These are phyloP conservation scores for Ustilago loliicola DNA, from an alignment of 1,284 basidiomycete species.

Conservation along the genomic window DNA sequence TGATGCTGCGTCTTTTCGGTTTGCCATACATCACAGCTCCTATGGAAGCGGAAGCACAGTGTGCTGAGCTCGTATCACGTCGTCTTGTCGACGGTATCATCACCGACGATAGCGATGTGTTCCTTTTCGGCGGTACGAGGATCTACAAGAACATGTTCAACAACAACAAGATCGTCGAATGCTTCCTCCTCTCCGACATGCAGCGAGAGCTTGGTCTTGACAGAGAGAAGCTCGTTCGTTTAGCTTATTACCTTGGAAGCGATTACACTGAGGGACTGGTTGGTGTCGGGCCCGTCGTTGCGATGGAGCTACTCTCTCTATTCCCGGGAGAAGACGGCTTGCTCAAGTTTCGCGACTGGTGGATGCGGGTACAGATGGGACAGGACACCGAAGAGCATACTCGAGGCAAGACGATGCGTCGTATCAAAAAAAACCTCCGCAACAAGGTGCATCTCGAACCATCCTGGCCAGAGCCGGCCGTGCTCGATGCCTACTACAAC, in stretches of 20 bases:
- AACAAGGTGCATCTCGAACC: slow-evolving; percentile 80
- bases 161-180: slow-evolving; percentile 97
- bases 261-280: slow-evolving; percentile 98
- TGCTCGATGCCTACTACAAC: slow-evolving; percentile 88
- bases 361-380: slow-evolving; percentile 92
- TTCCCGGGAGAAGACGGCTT: slow-evolving; percentile 77
- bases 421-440: slow-evolving; percentile 66
- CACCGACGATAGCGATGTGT: slow-evolving; percentile 98
- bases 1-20: slow-evolving; percentile 86
- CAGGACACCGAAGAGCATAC: slow-evolving; percentile 81
- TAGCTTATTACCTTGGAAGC: slow-evolving; percentile 94
- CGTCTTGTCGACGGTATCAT: slow-evolving; percentile 96
- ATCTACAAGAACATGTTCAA: slow-evolving; percentile 99
- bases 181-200: slow-evolving; percentile 87
- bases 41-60: slow-evolving; percentile 98
- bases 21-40: slow-evolving; percentile 98
- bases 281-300: slow-evolving; percentile 94
- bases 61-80: slow-evolving; percentile 87
- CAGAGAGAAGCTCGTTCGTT: slow-evolving; percentile 84
- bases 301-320: slow-evolving; percentile 79
- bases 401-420: slow-evolving; percentile 68
- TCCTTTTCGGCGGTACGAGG: slow-evolving; percentile 91
- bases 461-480: slow-evolving; percentile 90
- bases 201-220: slow-evolving; percentile 89
- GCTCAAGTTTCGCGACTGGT: slow-evolving; percentile 91